A percentile compares a stretch with the other conserved stretches of the same genome.
These are phyloP conservation scores for Silene noctiflora DNA, from an alignment of 179 eudicot species.

Conservation along the genomic window DNA sequence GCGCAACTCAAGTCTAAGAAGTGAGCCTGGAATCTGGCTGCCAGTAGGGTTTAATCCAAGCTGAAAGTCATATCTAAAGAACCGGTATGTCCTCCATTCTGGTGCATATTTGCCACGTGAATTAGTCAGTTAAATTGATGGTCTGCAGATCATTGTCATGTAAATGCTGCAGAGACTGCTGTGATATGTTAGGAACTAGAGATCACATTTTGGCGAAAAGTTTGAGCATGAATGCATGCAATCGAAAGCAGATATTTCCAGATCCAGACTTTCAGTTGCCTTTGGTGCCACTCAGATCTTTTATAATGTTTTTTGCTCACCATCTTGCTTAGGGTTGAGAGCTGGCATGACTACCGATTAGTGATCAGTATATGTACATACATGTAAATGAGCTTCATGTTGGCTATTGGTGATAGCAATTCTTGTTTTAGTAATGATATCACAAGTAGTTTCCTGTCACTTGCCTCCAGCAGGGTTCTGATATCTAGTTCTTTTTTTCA, in stretches of 20 bases:
- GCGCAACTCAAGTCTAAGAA: constrained; percentile 15
- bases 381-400: not conserved
- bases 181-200: not conserved
- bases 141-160: not conserved
- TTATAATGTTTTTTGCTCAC: not conserved
- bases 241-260: not conserved
- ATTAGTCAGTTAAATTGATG: not conserved
- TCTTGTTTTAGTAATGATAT: not conserved
- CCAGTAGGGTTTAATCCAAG: not conserved
- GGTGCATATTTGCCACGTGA: not conserved
- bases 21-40: constrained; percentile 1
- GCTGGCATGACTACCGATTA: not conserved
- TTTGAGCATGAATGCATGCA: not conserved
- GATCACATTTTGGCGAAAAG: not conserved
- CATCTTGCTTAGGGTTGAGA: not conserved
- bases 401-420: not conserved
- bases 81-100: constrained; percentile 1
- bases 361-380: constrained; percentile 7
- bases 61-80: constrained; percentile 1
- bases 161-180: not conserved
- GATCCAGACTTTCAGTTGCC: not conserved
- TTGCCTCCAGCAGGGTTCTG: not conserved
- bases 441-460: not conserved
- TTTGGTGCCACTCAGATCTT: not conserved
- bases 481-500: too few relatives aligned